These are phyloP conservation scores for Arctium lappa DNA, from an alignment of 129 eudicot genomes.

Conservation along the genomic window DNA sequence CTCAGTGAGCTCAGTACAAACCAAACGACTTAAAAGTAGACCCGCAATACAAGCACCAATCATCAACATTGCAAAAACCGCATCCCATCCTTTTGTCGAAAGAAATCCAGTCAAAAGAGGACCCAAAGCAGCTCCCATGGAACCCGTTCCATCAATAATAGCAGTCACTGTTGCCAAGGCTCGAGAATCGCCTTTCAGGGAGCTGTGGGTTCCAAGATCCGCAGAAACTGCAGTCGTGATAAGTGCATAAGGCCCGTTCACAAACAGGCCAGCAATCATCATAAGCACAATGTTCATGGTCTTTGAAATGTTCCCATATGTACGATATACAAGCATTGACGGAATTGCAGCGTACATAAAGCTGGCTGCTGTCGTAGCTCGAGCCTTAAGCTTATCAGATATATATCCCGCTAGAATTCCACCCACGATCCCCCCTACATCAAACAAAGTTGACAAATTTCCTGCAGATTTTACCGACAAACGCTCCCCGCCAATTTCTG, in stretches of 20 bases:
- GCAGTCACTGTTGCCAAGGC: slow-evolving; percentile 97
- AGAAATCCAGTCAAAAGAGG: slow-evolving; percentile 86
- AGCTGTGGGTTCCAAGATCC: slow-evolving; percentile 89
- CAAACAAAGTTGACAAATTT: slow-evolving; percentile 84
- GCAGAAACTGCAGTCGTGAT: slow-evolving; percentile 97
- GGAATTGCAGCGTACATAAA: slow-evolving; percentile 83
- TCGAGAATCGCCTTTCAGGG: slow-evolving; percentile 76
- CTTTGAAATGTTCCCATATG: slow-evolving; percentile 63
- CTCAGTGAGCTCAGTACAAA: slow-evolving; percentile 50
- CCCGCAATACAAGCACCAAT: slow-evolving; percentile 75
- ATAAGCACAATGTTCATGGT: slow-evolving; percentile 60
- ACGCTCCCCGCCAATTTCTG: slow-evolving; percentile 85
- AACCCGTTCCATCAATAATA: slow-evolving; percentile 94
- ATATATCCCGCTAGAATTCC: slow-evolving; percentile 88
- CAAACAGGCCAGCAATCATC: slow-evolving; percentile 76
- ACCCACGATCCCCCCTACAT: slow-evolving; percentile 93
- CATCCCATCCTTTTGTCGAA: slow-evolving; percentile 83
- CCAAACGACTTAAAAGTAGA: slow-evolving; percentile 68
- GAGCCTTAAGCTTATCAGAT: slow-evolving; percentile 79
- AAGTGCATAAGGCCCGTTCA: slow-evolving; percentile 98
- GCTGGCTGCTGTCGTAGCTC: slow-evolving; percentile 84
- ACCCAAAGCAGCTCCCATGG: slow-evolving; percentile 91
- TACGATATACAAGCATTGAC: slow-evolving; percentile 62
- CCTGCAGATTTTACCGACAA: slow-evolving; percentile 93
- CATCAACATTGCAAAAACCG: slow-evolving; percentile 74